Base-by-base conservation (phyloP, 768 basidiomycete genomes). In the Heimioporus sp. region DNA sequence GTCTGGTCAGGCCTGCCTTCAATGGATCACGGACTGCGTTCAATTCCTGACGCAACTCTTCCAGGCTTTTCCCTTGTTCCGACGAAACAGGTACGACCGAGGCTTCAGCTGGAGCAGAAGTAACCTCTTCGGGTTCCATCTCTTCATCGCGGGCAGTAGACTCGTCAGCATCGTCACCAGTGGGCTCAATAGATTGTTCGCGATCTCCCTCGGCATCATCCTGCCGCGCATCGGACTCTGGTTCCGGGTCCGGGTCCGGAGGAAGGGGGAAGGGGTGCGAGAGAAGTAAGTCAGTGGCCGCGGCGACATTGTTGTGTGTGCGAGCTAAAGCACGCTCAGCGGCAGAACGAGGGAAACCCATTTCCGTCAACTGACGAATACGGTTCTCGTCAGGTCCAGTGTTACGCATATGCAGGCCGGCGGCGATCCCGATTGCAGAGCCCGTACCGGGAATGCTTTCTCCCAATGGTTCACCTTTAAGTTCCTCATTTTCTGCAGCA, bases 271-370 rank as follows among this genome's bases (percentile, higher is more conserved):
- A 88, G 2, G 93, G 92, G 58, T 94, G 87, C 0, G 82, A 79
- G 13, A 99, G 74, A 1, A 99, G 78, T 4, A 90, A 73, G 58
- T 98, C 95, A 0, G 96, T 87, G 5, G 97, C 97, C 5, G 88
- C 83, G 40, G 78, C 85, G 61, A 97, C 77, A 62, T 97, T 94
- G 69, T 98, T 98, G 55, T 87, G 83, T 5, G 87, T 85, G 11
- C 95, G 89, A 17, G 78, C 69, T 36, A 99, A 75, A 5, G 96
- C 96, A 47, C 86, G 80, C 63, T 90, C 89, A 2, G 86, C 92
- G 12, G 91, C 90, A 38, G 83, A 80, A n/a, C 93, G 83, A 34
- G 88, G 83, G 75, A 98, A 99, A 42, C 97, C 97, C 97, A 99
- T 98, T 62, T 98, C 97, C 10, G 83, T 86, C 49, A 98, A 76